Conservation (phyloP, 2,329 filamentous ascomycete genomes). For the Erysiphe neolycopersici region DNA sequence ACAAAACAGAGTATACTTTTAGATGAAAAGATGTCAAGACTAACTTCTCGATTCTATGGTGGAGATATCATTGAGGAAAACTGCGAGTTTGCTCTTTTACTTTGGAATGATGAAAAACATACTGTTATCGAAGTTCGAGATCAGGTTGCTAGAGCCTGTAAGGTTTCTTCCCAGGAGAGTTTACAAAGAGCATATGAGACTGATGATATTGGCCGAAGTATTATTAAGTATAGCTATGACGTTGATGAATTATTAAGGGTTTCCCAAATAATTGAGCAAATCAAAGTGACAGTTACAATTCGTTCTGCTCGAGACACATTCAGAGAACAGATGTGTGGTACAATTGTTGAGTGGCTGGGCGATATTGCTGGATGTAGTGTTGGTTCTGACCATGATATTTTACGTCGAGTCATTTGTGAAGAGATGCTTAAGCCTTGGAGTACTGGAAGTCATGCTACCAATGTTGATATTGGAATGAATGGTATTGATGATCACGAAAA, state of each 20-base stretch:
- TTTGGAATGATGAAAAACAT: conserved; percentile 99
- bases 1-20: conserved; percentile 52
- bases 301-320: conserved; percentile 85
- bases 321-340: conserved; percentile 94
- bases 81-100: conserved; percentile 54
- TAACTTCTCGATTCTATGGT: conserved; percentile 50
- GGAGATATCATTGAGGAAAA: conserved; percentile 34
- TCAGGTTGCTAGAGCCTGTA: conserved; percentile 75
- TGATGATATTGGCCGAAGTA: conserved; percentile 63
- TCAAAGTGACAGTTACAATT: conserved; percentile 88
- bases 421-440: conserved; percentile 76
- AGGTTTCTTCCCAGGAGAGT: conserved; percentile 41
- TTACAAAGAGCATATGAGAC: conserved; percentile 60
- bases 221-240: conserved; percentile 51
- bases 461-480: conserved; percentile 48
- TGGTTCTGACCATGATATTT: conserved; percentile 49
- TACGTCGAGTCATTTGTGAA: conserved; percentile 66
- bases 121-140: conserved; percentile 75
- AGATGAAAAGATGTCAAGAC: conserved; percentile 57
- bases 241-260: conserved; percentile 48
- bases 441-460: conserved; percentile 56
- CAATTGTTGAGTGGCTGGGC: conserved; percentile 83
- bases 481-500: conserved; percentile 61
- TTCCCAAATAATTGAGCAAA: conserved; percentile 72
- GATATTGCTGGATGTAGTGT: conserved; percentile 82